Evolutionary conservation across 208 protist genomes (phyloP).

Genomic region (Acanthamoeba royreba): DNA sequence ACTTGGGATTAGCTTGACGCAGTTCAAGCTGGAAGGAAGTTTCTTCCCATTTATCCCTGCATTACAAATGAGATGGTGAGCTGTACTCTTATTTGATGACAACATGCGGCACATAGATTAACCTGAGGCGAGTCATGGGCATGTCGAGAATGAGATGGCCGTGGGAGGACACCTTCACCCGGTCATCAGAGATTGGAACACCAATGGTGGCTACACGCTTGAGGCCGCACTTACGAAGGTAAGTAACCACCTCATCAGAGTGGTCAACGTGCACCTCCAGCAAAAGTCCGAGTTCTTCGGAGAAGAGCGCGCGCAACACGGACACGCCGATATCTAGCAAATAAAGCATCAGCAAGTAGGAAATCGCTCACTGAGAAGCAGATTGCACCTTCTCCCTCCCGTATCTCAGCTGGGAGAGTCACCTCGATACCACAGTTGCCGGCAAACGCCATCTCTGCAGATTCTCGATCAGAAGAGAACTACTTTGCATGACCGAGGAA

Average conservation of each 20-base stretch:
- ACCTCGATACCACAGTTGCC: slow-evolving; percentile 75
- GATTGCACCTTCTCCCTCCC: background rate
- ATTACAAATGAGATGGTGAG: background rate
- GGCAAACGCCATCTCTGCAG: slow-evolving; percentile 76
- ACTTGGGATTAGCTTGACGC: slow-evolving; percentile 72
- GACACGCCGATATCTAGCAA: background rate
- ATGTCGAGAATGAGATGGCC: background rate
- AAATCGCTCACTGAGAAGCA: background rate
- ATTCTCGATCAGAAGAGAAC: background rate
- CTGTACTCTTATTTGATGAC: background rate
- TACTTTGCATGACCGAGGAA: background rate
- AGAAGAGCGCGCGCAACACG: slow-evolving; percentile 69
- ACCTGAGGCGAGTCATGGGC: background rate
- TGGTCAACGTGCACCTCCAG: slow-evolving; percentile 67
- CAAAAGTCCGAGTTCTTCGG: slow-evolving; percentile 77
- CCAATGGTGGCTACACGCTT: slow-evolving; percentile 22
- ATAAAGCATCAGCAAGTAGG: too few relatives aligned
- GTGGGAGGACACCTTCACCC: background rate
- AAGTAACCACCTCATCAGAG: slow-evolving; percentile 18
- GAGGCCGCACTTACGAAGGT: slow-evolving; percentile 42
- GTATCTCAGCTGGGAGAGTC: background rate
- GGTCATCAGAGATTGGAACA: background rate
- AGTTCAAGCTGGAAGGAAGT: slow-evolving; percentile 74
- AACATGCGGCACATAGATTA: too few relatives aligned
- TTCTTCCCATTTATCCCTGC: slow-evolving; percentile 71